phyloP scores from a whole-genome alignment of 306 rosid genomes.

The Lupinus albus region DNA sequence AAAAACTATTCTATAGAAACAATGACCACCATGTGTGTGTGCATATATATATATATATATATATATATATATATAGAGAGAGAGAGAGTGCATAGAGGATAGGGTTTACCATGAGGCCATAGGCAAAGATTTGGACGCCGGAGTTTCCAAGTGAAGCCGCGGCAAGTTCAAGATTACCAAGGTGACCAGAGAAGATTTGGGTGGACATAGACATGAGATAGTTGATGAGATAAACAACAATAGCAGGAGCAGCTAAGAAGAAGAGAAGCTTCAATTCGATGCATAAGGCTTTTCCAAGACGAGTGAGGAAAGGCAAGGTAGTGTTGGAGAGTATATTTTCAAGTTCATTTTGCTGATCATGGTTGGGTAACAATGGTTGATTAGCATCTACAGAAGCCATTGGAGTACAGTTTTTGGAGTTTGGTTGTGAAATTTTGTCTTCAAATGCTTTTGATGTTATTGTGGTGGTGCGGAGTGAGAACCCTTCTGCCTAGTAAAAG shows the following conservation, averaged over 20 bases:
- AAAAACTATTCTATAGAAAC: too few species aligned
- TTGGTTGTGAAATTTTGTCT: too few species aligned
- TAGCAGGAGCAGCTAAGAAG: slow-evolving; percentile 63
- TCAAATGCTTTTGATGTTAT: too few species aligned
- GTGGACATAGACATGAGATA: slow-evolving; percentile 74
- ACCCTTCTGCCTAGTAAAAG: too few species aligned
- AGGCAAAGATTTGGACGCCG: slow-evolving; percentile 73
- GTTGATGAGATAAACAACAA: slow-evolving; percentile 57
- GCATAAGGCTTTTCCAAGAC: slow-evolving; percentile 55
- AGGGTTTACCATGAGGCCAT: slow-evolving; percentile 61
- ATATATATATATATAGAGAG: too few species aligned
- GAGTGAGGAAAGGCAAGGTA: slow-evolving; percentile 35
- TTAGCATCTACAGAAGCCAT: slow-evolving; percentile 37
- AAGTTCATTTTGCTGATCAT: slow-evolving; percentile 31
- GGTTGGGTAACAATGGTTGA: slow-evolving; percentile 34
- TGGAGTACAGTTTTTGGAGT: too few species aligned
- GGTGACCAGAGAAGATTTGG: slow-evolving; percentile 71
- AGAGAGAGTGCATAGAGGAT: too few species aligned
- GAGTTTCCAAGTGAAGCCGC: slow-evolving; percentile 73
- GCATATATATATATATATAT: too few species aligned
- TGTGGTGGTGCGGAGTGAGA: too few species aligned
- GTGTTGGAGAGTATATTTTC: slow-evolving; percentile 55
- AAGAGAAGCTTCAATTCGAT: slow-evolving; percentile 57
- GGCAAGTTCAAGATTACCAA: slow-evolving; percentile 73
- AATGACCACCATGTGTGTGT: too few species aligned